Evolutionary conservation across 306 rosid species (phyloP).

Genomic region (Canavalia gladiata): DNA sequence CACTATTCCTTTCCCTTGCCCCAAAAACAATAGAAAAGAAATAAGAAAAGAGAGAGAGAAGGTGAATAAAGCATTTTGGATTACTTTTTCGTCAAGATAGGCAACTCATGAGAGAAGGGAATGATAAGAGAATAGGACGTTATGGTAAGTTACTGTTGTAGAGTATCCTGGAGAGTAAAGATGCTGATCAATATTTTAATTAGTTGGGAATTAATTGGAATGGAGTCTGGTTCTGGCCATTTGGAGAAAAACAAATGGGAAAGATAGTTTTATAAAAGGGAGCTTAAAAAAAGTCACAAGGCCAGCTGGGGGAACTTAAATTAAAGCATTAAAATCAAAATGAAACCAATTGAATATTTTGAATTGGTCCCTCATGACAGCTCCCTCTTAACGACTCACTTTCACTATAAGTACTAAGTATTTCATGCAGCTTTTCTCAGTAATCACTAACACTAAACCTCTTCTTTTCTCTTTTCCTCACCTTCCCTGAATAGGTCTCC

Average conservation of each 20-base stretch:
- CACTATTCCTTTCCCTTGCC: slow-evolving; percentile 28
- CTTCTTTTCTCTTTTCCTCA: not conserved
- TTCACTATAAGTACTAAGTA: slow-evolving; percentile 57
- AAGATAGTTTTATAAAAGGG: not conserved
- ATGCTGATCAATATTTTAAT: slow-evolving; percentile 37
- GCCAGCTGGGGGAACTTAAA: slow-evolving; percentile 66
- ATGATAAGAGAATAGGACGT: slow-evolving; percentile 40
- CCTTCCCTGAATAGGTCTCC: not conserved
- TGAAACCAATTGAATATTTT: slow-evolving; percentile 45
- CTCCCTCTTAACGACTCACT: slow-evolving; percentile 69
- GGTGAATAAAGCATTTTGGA: slow-evolving; percentile 51
- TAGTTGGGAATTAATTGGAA: slow-evolving; percentile 51
- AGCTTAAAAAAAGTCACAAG: slow-evolving; percentile 33
- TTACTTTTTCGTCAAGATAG: slow-evolving; percentile 56
- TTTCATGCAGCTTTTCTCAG: slow-evolving; percentile 53
- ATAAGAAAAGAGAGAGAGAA: not conserved
- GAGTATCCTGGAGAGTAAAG: slow-evolving; percentile 23
- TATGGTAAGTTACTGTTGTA: slow-evolving; percentile 8
- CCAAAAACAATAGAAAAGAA: slow-evolving; percentile 14
- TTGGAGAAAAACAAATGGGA: slow-evolving; percentile 48
- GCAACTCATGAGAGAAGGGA: slow-evolving; percentile 46
- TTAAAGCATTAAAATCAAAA: slow-evolving; percentile 44
- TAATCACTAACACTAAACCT: slow-evolving; percentile 40
- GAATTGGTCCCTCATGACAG: slow-evolving; percentile 73
- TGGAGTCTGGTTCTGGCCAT: slow-evolving; percentile 40